Evolutionary conservation across 495 filamentous ascomycete genomes (phyloP).

Genomic region (Penicillium simplicissimum): DNA sequence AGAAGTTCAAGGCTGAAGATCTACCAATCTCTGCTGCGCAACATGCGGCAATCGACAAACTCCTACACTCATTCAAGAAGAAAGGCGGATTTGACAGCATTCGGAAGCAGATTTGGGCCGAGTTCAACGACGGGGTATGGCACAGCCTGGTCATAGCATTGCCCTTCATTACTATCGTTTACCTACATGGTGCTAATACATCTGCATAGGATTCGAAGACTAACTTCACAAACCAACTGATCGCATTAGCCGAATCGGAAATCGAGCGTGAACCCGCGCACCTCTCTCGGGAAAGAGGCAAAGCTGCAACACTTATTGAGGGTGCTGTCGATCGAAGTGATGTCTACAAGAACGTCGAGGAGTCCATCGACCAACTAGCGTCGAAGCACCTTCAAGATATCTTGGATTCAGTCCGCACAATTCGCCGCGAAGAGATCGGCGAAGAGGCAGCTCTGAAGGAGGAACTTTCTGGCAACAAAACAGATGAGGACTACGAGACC

Average conservation of each 20-base stretch:
- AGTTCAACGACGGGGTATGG: slow-evolving; percentile 75
- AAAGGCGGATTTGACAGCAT: slow-evolving; percentile 86
- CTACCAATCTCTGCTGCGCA: slow-evolving; percentile 73
- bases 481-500: slow-evolving; percentile 76
- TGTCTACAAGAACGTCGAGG: slow-evolving; percentile 74
- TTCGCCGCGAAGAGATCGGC: slow-evolving; percentile 73
- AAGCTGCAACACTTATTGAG: slow-evolving; percentile 81
- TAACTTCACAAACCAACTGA: slow-evolving; percentile 63
- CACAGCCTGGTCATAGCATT: background rate
- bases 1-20: slow-evolving; percentile 82
- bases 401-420: slow-evolving; percentile 64
- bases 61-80: slow-evolving; percentile 85
- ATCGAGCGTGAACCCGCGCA: slow-evolving; percentile 77
- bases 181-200: slow-evolving; percentile 20
- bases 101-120: slow-evolving; percentile 76
- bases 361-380: slow-evolving; percentile 66
- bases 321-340: slow-evolving; percentile 81
- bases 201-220: slow-evolving; percentile 63
- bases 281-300: slow-evolving; percentile 73
- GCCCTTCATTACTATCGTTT: slow-evolving; percentile 4
- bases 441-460: slow-evolving; percentile 70
- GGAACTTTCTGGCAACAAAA: slow-evolving; percentile 68
- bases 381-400: slow-evolving; percentile 63
- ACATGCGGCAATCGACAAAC: slow-evolving; percentile 70
- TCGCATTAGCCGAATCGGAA: slow-evolving; percentile 74